Conservation (phyloP, 768 basidiomycete genomes). For the Sporobolomyces pararoseus region DNA sequence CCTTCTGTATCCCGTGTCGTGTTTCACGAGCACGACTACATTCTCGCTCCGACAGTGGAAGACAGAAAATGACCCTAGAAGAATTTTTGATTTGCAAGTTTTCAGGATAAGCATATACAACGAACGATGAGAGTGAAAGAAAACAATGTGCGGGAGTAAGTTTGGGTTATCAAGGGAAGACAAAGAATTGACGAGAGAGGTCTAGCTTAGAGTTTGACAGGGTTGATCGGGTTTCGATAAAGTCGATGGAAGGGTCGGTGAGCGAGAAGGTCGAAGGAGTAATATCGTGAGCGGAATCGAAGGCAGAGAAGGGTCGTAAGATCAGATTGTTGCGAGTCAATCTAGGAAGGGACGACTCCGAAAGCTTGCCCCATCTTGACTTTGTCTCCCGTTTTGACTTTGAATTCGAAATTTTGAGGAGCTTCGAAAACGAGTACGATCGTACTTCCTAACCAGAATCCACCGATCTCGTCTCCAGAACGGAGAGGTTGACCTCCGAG, state of each 20-base stretch:
- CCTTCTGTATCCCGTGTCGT: too few species aligned
- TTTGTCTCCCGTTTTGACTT: conserved; percentile 76
- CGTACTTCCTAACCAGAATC: conserved; percentile 81
- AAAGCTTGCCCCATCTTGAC: conserved; percentile 49
- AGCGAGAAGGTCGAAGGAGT: too few species aligned
- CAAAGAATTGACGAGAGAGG: background rate
- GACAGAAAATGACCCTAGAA: too few species aligned
- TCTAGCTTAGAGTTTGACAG: too few species aligned
- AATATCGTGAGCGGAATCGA: too few species aligned
- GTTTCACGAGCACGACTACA: too few species aligned
- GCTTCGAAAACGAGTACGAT: conserved; percentile 97
- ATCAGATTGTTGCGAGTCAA: background rate
- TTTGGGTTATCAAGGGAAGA: too few species aligned
- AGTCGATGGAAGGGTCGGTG: too few species aligned
- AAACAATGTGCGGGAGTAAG: too few species aligned
- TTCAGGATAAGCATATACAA: background rate
- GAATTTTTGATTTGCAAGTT: too few species aligned
- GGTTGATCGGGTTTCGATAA: too few species aligned
- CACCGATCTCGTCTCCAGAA: conserved; percentile 93
- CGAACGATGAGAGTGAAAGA: background rate
- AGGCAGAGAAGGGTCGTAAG: background rate
- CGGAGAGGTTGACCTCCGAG: conserved; percentile 81
- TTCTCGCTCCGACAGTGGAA: too few species aligned
- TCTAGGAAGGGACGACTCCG: conserved; percentile 9
- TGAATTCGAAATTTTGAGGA: conserved; percentile 69